Conservation (phyloP, 2,329 filamentous ascomycete genomes). For the Blumeria graminis region DNA sequence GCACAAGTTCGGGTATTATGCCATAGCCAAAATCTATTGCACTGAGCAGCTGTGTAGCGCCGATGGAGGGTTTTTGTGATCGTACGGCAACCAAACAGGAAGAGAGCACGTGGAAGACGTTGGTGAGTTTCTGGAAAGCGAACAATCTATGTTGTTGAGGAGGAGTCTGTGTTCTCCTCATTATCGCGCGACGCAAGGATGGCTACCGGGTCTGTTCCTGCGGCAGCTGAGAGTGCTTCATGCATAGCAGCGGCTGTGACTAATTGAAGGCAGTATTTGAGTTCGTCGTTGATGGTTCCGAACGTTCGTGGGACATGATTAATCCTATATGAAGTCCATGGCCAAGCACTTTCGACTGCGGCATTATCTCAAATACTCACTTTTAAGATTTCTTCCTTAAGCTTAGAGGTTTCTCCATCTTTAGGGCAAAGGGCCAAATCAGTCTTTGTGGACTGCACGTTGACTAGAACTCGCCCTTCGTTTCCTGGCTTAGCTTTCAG, state of each 20-base stretch:
- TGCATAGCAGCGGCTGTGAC: background rate
- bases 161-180: background rate
- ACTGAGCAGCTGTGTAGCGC: background rate
- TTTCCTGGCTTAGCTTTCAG: too few relatives aligned
- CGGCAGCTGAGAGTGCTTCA: background rate
- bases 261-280: too few relatives aligned
- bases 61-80: background rate
- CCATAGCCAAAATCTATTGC: background rate
- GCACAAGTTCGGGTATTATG: background rate
- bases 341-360: too few relatives aligned
- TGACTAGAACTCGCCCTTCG: too few relatives aligned
- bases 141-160: background rate
- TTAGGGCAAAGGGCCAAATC: too few relatives aligned
- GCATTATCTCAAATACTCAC: too few relatives aligned
- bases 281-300: too few relatives aligned
- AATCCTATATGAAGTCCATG: too few relatives aligned
- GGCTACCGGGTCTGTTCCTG: background rate
- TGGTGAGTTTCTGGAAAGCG: background rate
- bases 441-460: too few relatives aligned
- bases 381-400: too few relatives aligned
- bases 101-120: background rate
- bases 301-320: too few relatives aligned
- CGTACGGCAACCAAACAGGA: background rate
- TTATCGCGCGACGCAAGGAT: background rate
- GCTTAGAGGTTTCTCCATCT: too few relatives aligned